Percentiles rank a stretch among this genome's conserved stretches.
Conservation (phyloP, 192 early-diverging fungal species). For the Linnemannia schmuckeri region DNA sequence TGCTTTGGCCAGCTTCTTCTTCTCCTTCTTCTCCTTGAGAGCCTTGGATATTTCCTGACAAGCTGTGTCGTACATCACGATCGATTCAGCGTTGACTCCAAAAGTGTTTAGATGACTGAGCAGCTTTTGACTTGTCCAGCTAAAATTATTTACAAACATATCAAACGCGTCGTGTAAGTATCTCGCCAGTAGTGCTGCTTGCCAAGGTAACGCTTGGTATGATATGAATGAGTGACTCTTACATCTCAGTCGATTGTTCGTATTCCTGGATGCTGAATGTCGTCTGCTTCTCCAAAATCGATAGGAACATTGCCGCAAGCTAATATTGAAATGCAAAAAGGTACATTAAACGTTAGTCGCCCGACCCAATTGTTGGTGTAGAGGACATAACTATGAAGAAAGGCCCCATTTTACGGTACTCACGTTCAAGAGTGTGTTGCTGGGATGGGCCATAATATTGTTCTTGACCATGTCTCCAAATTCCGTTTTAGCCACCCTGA, state of each 20-base stretch:
- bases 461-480: constrained; percentile 17
- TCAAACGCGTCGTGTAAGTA: not conserved
- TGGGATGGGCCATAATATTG: not conserved
- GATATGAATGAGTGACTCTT: not conserved
- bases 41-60: constrained; percentile 30
- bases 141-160: not conserved
- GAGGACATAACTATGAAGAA: not conserved
- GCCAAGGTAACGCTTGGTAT: not conserved
- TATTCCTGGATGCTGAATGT: constrained; percentile 23
- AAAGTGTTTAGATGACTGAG: not conserved
- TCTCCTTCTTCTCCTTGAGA: constrained; percentile 32
- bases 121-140: constrained; percentile 23
- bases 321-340: not conserved
- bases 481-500: not conserved
- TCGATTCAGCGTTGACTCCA: constrained; percentile 18
- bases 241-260: constrained; percentile 33
- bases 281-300: constrained; percentile 13
- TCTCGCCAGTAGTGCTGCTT: not conserved
- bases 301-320: constrained; percentile 23
- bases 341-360: not conserved
- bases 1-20: constrained; percentile 20
- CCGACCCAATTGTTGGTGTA: not conserved
- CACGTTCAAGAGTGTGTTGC: constrained; percentile 15
- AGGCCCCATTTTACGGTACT: not conserved
- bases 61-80: constrained; percentile 12